phyloP scores from a whole-genome alignment of 2,329 filamentous ascomycete species.

The Geoglossum cookeanum region DNA sequence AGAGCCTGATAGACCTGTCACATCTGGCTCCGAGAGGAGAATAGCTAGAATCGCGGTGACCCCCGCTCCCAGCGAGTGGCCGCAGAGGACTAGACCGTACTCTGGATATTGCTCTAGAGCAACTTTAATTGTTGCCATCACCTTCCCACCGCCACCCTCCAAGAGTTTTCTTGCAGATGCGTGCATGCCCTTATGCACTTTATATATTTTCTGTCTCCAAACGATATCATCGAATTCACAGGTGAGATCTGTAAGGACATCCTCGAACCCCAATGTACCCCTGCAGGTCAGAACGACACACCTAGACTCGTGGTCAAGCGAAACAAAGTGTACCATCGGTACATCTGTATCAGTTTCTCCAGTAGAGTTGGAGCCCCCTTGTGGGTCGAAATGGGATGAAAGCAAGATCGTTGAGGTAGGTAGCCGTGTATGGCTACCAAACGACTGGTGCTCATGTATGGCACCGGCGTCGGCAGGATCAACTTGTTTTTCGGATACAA shows the following conservation, averaged over 20 bases:
- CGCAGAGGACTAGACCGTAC: constrained; percentile 51
- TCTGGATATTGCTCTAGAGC: constrained; percentile 46
- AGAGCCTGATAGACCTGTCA: constrained; percentile 26
- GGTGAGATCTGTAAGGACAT: constrained; percentile 53
- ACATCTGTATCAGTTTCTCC: constrained; percentile 47
- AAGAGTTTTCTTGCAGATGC: constrained; percentile 49
- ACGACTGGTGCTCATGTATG: constrained; percentile 26
- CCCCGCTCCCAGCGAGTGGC: constrained; percentile 49
- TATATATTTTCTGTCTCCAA: constrained; percentile 45
- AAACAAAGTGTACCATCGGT: constrained; percentile 54
- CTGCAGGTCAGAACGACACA: constrained; percentile 55
- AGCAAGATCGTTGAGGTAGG: constrained; percentile 33
- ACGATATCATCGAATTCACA: constrained; percentile 50
- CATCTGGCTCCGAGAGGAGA: constrained; percentile 44
- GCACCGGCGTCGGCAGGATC: constrained; percentile 16
- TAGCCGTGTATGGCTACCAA: constrained; percentile 25
- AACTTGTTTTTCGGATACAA: constrained; percentile 12
- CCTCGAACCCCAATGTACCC: constrained; percentile 54
- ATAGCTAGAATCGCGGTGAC: constrained; percentile 52
- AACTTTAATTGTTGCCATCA: constrained; percentile 45
- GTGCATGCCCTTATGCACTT: constrained; percentile 57
- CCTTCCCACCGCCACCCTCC: constrained; percentile 45
- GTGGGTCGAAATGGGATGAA: constrained; percentile 50
- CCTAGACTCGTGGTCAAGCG: constrained; percentile 50
- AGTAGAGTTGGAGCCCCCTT: constrained; percentile 45